Evolutionary conservation across 306 rosid species (phyloP).

Genomic region (Arachis stenosperma): DNA sequence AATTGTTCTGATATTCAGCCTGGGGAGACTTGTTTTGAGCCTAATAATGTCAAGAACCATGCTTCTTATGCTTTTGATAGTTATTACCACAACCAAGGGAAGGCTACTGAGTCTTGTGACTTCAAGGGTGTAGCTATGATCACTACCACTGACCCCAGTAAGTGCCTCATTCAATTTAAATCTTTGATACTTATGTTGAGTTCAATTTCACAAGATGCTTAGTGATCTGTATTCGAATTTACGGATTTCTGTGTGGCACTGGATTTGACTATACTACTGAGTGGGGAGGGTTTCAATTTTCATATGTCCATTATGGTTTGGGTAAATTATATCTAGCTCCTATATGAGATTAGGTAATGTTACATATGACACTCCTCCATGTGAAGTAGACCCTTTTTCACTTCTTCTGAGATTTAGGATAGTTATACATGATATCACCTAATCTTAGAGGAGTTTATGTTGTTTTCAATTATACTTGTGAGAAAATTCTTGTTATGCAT

Average conservation of each 20-base stretch:
- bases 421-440: too few species aligned
- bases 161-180: constrained; percentile 36
- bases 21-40: constrained; percentile 75
- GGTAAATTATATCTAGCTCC: too few species aligned
- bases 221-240: constrained; percentile 5
- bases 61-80: constrained; percentile 92
- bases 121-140: constrained; percentile 83
- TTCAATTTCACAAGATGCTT: constrained; percentile 1
- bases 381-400: too few species aligned
- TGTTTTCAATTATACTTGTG: not conserved
- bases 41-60: constrained; percentile 78
- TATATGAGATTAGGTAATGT: too few species aligned
- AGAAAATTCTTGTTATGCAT: not conserved
- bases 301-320: not conserved
- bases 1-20: constrained; percentile 90
- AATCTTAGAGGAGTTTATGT: too few species aligned
- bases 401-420: too few species aligned
- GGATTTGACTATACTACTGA: constrained; percentile 15
- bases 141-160: constrained; percentile 89
- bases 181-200: not conserved
- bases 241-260: constrained; percentile 1
- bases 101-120: constrained; percentile 72
- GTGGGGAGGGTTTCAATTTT: not conserved
- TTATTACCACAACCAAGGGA: constrained; percentile 75
- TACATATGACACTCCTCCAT: not conserved